phyloP scores from a whole-genome alignment of 2,329 filamentous ascomycete species.

The Orbilia javanica region DNA sequence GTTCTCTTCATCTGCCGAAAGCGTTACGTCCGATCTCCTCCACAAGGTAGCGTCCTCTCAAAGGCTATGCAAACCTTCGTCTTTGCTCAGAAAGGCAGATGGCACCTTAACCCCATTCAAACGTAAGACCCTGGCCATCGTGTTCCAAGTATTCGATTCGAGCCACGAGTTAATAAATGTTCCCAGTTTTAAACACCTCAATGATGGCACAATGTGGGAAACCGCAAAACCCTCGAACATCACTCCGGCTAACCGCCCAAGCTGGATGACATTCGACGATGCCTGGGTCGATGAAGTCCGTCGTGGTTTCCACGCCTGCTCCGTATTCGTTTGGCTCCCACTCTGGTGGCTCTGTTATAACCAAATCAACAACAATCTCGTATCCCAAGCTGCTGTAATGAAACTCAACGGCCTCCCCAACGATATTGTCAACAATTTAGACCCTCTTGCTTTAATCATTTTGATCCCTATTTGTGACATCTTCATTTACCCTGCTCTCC shows the following conservation, averaged over 20 bases:
- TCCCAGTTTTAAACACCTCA: constrained; percentile 69
- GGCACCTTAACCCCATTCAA: constrained; percentile 73
- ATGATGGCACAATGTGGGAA: constrained; percentile 75
- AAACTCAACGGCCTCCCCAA: constrained; percentile 65
- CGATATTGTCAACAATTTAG: constrained; percentile 63
- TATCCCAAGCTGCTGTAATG: constrained; percentile 76
- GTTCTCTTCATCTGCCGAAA: constrained; percentile 74
- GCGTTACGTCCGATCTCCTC: constrained; percentile 74
- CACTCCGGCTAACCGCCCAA: constrained; percentile 70
- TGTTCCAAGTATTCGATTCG: not conserved
- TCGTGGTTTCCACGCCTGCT: constrained; percentile 76
- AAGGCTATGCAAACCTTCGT: constrained; percentile 75
- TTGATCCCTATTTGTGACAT: constrained; percentile 63
- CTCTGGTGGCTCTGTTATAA: constrained; percentile 73
- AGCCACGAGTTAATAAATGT: constrained; percentile 33
- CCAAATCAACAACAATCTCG: constrained; percentile 72
- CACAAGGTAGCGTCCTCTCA: constrained; percentile 78
- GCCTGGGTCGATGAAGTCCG: constrained; percentile 83
- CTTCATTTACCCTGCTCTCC: constrained; percentile 51
- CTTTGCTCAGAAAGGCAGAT: constrained; percentile 74
- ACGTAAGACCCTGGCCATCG: constrained; percentile 66
- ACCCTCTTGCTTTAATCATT: constrained; percentile 62
- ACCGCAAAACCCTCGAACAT: constrained; percentile 76
- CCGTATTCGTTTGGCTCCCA: constrained; percentile 72
- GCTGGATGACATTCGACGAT: constrained; percentile 86